Evolutionary conservation across 192 early-diverging fungal genomes (phyloP).

Genomic region (Umbelopsis ramanniana): DNA sequence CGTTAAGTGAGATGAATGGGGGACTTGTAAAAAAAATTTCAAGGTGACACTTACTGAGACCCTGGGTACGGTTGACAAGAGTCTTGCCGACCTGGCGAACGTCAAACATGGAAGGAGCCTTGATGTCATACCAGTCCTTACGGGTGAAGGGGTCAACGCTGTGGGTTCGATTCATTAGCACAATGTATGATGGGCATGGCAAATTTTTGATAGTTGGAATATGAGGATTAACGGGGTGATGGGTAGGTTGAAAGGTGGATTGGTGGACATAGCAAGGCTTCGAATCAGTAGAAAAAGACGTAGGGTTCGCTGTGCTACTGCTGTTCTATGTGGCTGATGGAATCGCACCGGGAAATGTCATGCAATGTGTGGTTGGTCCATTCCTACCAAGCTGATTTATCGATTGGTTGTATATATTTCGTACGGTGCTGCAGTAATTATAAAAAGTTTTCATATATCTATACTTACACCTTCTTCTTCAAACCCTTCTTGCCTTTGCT

Average conservation of each 20-base stretch:
- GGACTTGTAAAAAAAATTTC: too few species aligned
- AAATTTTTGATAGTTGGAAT: neutral
- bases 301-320: too few species aligned
- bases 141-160: slow-evolving; percentile 99
- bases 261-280: too few species aligned
- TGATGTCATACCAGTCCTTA: slow-evolving; percentile 99
- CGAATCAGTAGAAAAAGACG: too few species aligned
- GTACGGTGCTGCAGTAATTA: neutral
- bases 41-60: slow-evolving; percentile 71
- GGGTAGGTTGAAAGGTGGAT: neutral
- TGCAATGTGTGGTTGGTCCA: too few species aligned
- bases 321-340: too few species aligned
- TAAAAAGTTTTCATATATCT: neutral
- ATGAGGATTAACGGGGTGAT: neutral
- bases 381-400: too few species aligned
- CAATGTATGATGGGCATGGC: neutral
- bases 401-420: too few species aligned
- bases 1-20: neutral
- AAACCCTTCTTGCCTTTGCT: slow-evolving; percentile 88
- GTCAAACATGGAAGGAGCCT: slow-evolving; percentile 96
- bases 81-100: slow-evolving; percentile 97
- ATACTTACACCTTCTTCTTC: slow-evolving; percentile 86
- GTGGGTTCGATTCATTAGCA: slow-evolving; percentile 24
- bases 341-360: too few species aligned
- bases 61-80: slow-evolving; percentile 99